Conservation (phyloP, 495 filamentous ascomycete genomes). For the Mytilinidion resinicola region DNA sequence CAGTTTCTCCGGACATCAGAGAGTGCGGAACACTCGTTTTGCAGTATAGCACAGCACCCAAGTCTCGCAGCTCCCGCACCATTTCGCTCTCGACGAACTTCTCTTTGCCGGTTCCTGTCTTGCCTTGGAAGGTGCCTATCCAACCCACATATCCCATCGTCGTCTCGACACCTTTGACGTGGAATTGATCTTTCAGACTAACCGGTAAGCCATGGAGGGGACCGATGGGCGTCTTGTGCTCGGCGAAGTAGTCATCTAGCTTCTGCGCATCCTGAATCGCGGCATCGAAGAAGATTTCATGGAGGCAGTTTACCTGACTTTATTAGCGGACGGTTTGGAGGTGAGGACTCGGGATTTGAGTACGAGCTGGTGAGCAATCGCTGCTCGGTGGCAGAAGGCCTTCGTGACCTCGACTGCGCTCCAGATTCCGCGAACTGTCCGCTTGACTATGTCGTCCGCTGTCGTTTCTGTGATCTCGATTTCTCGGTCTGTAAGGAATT, state of each 20-base stretch:
- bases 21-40: slow-evolving; percentile 59
- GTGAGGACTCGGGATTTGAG: neutral
- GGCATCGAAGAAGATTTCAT: slow-evolving; percentile 37
- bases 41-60: slow-evolving; percentile 59
- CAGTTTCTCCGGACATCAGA: slow-evolving; percentile 55
- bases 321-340: neutral
- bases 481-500: slow-evolving; percentile 50
- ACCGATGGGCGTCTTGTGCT: slow-evolving; percentile 34
- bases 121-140: slow-evolving; percentile 39
- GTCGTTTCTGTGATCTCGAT: slow-evolving; percentile 42
- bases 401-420: slow-evolving; percentile 37
- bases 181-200: slow-evolving; percentile 67
- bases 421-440: slow-evolving; percentile 34
- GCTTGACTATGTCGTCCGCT: slow-evolving; percentile 34
- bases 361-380: slow-evolving; percentile 44
- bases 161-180: slow-evolving; percentile 58
- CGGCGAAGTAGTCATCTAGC: slow-evolving; percentile 32
- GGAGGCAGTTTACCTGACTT: slow-evolving; percentile 32
- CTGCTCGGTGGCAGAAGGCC: slow-evolving; percentile 39
- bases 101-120: slow-evolving; percentile 31
- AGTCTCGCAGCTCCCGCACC: slow-evolving; percentile 43
- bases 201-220: slow-evolving; percentile 62
- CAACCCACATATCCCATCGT: slow-evolving; percentile 52
- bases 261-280: slow-evolving; percentile 32
- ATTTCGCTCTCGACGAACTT: slow-evolving; percentile 35